These are phyloP conservation scores for Dipteronia dyeriana DNA, from an alignment of 345 rosid species.

Conservation along the genomic window DNA sequence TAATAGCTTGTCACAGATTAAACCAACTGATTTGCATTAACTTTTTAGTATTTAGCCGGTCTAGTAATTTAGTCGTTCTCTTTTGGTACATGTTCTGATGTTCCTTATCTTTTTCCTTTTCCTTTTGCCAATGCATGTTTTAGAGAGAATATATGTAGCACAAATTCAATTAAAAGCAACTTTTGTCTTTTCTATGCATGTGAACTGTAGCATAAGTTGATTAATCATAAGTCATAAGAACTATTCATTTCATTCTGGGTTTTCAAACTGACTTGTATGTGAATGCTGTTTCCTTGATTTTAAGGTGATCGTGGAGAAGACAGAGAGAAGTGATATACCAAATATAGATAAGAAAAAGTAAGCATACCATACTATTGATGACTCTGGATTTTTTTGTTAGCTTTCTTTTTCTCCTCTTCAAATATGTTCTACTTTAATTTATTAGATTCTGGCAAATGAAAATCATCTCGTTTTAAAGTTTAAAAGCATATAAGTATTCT, in stretches of 20 bases:
- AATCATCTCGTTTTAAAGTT: neutral
- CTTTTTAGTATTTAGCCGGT: neutral
- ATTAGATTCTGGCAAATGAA: neutral
- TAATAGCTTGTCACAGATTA: neutral
- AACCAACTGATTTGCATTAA: neutral
- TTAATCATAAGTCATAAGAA: neutral
- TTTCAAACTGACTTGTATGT: conserved; percentile 19
- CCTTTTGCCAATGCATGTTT: neutral
- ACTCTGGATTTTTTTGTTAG: neutral
- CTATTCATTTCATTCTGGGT: conserved; percentile 6
- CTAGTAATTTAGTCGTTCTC: neutral
- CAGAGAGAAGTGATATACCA: conserved; percentile 92
- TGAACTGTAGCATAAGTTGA: conserved; percentile 5
- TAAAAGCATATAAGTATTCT: neutral
- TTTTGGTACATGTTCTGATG: neutral
- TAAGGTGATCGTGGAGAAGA: conserved; percentile 95
- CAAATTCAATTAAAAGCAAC: neutral
- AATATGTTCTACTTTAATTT: neutral
- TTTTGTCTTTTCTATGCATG: neutral
- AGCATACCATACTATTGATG: conserved; percentile 18
- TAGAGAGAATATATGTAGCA: neutral
- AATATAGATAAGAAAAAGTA: conserved; percentile 96
- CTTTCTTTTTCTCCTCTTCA: neutral
- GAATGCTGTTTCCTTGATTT: conserved; percentile 17
- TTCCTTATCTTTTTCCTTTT: neutral